phyloP scores from a whole-genome alignment of 495 filamentous ascomycete genomes.

The Penicillium pancosmium region DNA sequence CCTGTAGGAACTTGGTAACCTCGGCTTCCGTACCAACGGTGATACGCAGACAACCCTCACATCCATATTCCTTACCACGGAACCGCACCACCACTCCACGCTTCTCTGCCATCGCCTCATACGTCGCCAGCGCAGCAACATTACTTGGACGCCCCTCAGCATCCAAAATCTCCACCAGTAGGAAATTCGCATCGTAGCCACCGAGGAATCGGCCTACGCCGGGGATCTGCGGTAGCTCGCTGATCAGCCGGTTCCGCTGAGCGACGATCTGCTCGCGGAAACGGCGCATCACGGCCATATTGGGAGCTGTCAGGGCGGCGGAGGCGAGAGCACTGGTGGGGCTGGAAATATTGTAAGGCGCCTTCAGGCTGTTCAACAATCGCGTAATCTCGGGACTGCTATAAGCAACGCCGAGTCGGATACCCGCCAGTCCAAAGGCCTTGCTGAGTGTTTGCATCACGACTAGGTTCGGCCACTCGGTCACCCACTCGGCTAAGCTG shows the following conservation, averaged over 20 bases:
- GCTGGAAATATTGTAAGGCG: constrained; percentile 90
- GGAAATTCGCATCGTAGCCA: constrained; percentile 80
- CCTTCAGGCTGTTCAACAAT: constrained; percentile 88
- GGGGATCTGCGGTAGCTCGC: constrained; percentile 70
- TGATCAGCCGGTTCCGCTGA: constrained; percentile 76
- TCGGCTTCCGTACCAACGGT: constrained; percentile 91
- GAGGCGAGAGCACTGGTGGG: constrained; percentile 81
- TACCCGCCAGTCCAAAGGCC: constrained; percentile 93
- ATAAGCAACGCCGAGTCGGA: constrained; percentile 74
- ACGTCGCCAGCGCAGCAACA: constrained; percentile 70
- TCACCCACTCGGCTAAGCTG: constrained; percentile 89
- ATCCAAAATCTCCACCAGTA: constrained; percentile 86
- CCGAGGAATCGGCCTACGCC: constrained; percentile 84
- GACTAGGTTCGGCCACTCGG: constrained; percentile 92
- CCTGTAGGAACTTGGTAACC: constrained; percentile 72
- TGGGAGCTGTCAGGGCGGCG: constrained; percentile 65
- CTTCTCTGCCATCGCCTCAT: constrained; percentile 82
- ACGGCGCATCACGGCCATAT: constrained; percentile 69
- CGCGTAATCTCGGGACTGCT: constrained; percentile 68
- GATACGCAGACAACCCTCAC: constrained; percentile 83
- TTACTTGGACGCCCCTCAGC: constrained; percentile 74
- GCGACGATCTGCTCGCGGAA: constrained; percentile 68
- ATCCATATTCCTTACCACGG: constrained; percentile 88
- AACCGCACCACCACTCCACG: constrained; percentile 92
- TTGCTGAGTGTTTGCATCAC: constrained; percentile 98